Percentiles rank a stretch among this genome's conserved stretches.
phyloP scores from a whole-genome alignment of 495 filamentous ascomycete genomes.

The Aspergillus ostianus region DNA sequence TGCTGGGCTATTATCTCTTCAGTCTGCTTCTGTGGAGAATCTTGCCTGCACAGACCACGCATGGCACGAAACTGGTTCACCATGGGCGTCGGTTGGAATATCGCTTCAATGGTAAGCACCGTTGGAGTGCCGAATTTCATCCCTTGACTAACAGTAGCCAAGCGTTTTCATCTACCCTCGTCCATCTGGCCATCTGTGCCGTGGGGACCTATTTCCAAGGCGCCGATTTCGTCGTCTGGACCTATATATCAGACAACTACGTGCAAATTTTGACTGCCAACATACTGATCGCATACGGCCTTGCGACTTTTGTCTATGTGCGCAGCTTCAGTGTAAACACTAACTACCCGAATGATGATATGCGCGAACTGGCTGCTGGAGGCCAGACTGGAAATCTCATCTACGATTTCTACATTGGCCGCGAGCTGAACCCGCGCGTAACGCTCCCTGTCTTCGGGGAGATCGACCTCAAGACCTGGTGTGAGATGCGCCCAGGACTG shows the following conservation, averaged over 20 bases:
- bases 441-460: slow-evolving; percentile 62
- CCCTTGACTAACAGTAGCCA: slow-evolving; percentile 4
- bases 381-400: slow-evolving; percentile 73
- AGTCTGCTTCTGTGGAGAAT: slow-evolving; percentile 64
- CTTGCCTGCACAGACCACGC: slow-evolving; percentile 64
- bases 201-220: slow-evolving; percentile 69
- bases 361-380: slow-evolving; percentile 70
- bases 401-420: slow-evolving; percentile 90
- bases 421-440: slow-evolving; percentile 84
- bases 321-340: slow-evolving; percentile 65
- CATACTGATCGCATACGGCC: slow-evolving; percentile 60
- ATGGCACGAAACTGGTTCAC: slow-evolving; percentile 61
- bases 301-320: slow-evolving; percentile 70
- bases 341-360: slow-evolving; percentile 51
- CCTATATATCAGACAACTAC: slow-evolving; percentile 79
- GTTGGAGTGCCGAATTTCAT: not conserved
- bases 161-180: slow-evolving; percentile 67
- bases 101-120: slow-evolving; percentile 68
- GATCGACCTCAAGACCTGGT: slow-evolving; percentile 79
- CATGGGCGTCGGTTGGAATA: slow-evolving; percentile 74
- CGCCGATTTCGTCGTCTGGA: slow-evolving; percentile 74
- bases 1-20: slow-evolving; percentile 69
- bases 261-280: slow-evolving; percentile 73
- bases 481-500: slow-evolving; percentile 80
- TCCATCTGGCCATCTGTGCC: slow-evolving; percentile 57